phyloP scores from a whole-genome alignment of 2,329 filamentous ascomycete species.

The Endoconidiophora polonica region DNA sequence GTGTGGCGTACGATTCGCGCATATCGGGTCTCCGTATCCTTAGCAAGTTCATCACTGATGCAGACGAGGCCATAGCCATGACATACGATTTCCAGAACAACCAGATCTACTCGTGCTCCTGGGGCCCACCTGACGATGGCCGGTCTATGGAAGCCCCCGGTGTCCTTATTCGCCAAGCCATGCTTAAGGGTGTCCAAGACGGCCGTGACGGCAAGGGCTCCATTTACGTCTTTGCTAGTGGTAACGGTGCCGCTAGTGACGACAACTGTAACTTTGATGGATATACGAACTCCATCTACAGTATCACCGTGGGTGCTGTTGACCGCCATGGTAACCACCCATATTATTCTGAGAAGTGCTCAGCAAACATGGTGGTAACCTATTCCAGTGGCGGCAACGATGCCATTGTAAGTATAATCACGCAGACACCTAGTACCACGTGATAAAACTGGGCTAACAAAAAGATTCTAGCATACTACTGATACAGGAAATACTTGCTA shows the following conservation, averaged over 20 bases:
- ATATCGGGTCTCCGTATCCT: conserved; percentile 87
- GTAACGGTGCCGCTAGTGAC: conserved; percentile 70
- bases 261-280: conserved; percentile 99
- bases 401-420: conserved; percentile 45
- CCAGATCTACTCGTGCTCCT: conserved; percentile 96
- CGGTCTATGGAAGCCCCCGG: conserved; percentile 86
- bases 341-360: conserved; percentile 93
- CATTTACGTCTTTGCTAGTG: conserved; percentile 91
- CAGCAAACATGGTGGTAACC: conserved; percentile 85
- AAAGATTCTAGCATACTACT: conserved; percentile 56
- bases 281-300: conserved; percentile 99
- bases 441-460: neutral
- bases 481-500: conserved; percentile 84
- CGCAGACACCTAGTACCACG: neutral
- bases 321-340: conserved; percentile 78
- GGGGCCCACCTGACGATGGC: conserved; percentile 91
- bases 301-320: conserved; percentile 87
- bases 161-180: conserved; percentile 72
- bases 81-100: conserved; percentile 87
- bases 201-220: conserved; percentile 71
- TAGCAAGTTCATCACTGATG: conserved; percentile 75
- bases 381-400: conserved; percentile 86
- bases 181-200: conserved; percentile 82
- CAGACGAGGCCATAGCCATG: conserved; percentile 81
- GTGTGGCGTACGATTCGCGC: conserved; percentile 81